Conservation (phyloP, 2,329 filamentous ascomycete species). For the Alternaria longipes region DNA sequence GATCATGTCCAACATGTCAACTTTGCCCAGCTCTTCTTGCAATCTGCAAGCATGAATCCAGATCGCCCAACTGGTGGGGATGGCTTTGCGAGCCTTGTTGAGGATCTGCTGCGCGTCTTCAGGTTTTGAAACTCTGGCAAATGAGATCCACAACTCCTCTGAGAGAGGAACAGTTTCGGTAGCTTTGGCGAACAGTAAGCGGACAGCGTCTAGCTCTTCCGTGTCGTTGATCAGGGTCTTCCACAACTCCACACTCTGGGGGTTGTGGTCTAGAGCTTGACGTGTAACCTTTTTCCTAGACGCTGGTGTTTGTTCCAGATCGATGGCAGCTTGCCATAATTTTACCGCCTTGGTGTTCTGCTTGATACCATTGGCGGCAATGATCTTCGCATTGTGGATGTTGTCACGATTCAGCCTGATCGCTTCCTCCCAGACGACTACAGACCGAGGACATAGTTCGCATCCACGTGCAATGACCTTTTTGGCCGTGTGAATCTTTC, state of each 20-base stretch:
- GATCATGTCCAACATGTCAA: slow-evolving; percentile 78
- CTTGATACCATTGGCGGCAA: slow-evolving; percentile 91
- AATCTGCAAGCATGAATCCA: slow-evolving; percentile 95
- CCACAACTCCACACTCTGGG: slow-evolving; percentile 96
- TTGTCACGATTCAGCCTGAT: slow-evolving; percentile 82
- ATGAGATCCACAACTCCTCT: slow-evolving; percentile 92
- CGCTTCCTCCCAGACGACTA: slow-evolving; percentile 95
- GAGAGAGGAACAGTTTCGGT: slow-evolving; percentile 94
- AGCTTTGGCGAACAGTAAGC: slow-evolving; percentile 88
- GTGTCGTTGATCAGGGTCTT: slow-evolving; percentile 97
- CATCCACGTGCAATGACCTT: slow-evolving; percentile 89
- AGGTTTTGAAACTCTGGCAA: slow-evolving; percentile 87
- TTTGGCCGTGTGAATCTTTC: slow-evolving; percentile 87
- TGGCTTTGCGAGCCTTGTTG: slow-evolving; percentile 92
- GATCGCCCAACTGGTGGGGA: slow-evolving; percentile 92
- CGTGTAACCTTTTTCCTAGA: slow-evolving; percentile 93
- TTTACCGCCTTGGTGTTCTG: slow-evolving; percentile 87
- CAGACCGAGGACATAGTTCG: slow-evolving; percentile 89
- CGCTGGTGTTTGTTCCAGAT: slow-evolving; percentile 80
- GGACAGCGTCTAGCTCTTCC: slow-evolving; percentile 87
- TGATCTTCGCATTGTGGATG: slow-evolving; percentile 91
- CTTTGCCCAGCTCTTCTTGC: slow-evolving; percentile 87
- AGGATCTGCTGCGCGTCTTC: slow-evolving; percentile 94
- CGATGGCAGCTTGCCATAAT: slow-evolving; percentile 96
- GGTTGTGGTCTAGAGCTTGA: slow-evolving; percentile 90